Percentiles rank a stretch among this genome's conserved stretches.
These are phyloP conservation scores for Kwoniella botswanensis DNA, from an alignment of 768 basidiomycete species.

Conservation along the genomic window DNA sequence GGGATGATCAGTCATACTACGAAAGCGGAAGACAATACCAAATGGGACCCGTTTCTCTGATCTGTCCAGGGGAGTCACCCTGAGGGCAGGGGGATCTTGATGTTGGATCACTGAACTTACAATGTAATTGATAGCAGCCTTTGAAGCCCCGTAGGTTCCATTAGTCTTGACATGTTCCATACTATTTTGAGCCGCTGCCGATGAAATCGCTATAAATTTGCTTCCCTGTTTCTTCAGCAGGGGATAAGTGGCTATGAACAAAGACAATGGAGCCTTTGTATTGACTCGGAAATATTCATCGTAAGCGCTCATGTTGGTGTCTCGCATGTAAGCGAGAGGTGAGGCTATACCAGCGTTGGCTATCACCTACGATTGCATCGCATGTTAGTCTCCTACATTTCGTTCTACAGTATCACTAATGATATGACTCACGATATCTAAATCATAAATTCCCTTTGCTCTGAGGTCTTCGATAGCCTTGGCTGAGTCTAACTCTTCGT, in stretches of 20 bases:
- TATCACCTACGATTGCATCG: neutral
- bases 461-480: slow-evolving; percentile 14
- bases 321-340: neutral
- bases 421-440: slow-evolving; percentile 29
- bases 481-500: neutral
- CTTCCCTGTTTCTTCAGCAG: neutral
- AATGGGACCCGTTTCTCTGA: too few relatives aligned
- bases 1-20: neutral
- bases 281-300: slow-evolving; percentile 4
- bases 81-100: too few relatives aligned
- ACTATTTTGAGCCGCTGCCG: neutral
- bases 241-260: slow-evolving; percentile 28
- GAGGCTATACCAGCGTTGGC: slow-evolving; percentile 10
- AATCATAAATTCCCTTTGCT: slow-evolving; percentile 13
- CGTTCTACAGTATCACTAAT: slow-evolving; percentile 11
- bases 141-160: neutral
- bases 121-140: slow-evolving; percentile 3
- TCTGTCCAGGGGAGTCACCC: too few relatives aligned
- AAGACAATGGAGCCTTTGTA: slow-evolving; percentile 20
- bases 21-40: neutral
- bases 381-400: neutral
- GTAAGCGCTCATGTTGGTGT: neutral
- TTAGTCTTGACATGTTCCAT: neutral
- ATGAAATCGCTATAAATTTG: slow-evolving; percentile 32
- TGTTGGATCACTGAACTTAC: neutral